Evolutionary conservation across 345 rosid species (phyloP).

Genomic region (Jatropha curcas): DNA sequence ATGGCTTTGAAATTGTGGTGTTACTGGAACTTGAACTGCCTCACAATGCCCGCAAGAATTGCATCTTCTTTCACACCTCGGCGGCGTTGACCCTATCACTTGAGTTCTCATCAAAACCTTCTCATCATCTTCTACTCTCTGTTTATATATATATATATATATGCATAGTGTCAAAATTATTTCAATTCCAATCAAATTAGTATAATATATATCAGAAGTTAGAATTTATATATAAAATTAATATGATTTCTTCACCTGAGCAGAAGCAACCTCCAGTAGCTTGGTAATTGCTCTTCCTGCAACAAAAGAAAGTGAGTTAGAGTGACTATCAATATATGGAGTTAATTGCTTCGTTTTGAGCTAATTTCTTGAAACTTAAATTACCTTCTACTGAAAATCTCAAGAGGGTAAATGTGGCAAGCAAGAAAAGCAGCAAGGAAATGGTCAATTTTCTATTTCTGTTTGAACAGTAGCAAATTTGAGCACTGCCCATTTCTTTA

Average conservation of each 20-base stretch:
- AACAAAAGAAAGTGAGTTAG: no score
- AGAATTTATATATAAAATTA: background rate
- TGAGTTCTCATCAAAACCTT: conserved; percentile 28
- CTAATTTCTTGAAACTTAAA: background rate
- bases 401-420: conserved; percentile 33
- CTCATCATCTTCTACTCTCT: conserved; percentile 8
- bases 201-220: background rate
- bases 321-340: no score
- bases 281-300: conserved; percentile 38
- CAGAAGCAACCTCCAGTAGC: conserved; percentile 27
- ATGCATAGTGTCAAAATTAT: background rate
- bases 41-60: conserved; percentile 50
- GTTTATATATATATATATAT: background rate
- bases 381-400: conserved; percentile 41
- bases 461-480: conserved; percentile 23
- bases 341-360: background rate
- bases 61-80: conserved; percentile 61
- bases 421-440: conserved; percentile 37
- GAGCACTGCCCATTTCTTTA: conserved; percentile 37
- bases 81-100: conserved; percentile 64
- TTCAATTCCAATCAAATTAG: background rate
- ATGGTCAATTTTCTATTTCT: conserved; percentile 30
- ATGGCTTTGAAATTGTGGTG: conserved; percentile 25
- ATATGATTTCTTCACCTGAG: conserved; percentile 28
- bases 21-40: conserved; percentile 65